phyloP scores from a whole-genome alignment of 2,329 filamentous ascomycete genomes.

The Monosporascus sp. region DNA sequence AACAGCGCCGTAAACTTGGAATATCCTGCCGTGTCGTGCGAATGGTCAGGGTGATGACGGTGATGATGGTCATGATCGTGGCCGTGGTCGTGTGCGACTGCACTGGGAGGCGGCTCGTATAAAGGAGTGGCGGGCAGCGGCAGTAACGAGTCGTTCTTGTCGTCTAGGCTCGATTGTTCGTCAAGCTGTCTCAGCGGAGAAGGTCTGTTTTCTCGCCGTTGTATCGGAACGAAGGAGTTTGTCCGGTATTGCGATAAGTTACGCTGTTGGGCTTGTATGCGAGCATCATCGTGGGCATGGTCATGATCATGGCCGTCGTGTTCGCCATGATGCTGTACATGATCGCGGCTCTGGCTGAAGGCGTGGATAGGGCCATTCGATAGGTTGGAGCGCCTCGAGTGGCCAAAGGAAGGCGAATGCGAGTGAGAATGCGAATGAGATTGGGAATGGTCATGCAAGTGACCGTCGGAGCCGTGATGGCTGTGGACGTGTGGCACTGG shows the following conservation, averaged over 20 bases:
- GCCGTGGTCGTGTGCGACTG: slow-evolving; percentile 19
- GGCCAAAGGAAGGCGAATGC: slow-evolving; percentile 35
- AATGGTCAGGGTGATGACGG: not conserved
- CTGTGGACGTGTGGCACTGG: slow-evolving; percentile 34
- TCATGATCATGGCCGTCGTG: slow-evolving; percentile 28
- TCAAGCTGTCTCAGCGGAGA: slow-evolving; percentile 25
- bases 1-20: slow-evolving; percentile 69
- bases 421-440: slow-evolving; percentile 30
- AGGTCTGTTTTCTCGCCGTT: slow-evolving; percentile 27
- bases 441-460: slow-evolving; percentile 20
- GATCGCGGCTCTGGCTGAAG: slow-evolving; percentile 22
- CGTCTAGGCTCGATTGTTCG: slow-evolving; percentile 15
- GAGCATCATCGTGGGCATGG: slow-evolving; percentile 21
- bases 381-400: slow-evolving; percentile 28
- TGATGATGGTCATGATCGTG: slow-evolving; percentile 17
- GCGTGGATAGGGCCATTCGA: slow-evolving; percentile 20
- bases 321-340: slow-evolving; percentile 28
- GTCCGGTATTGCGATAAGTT: slow-evolving; percentile 26
- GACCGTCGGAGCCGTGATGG: slow-evolving; percentile 29
- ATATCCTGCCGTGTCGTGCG: slow-evolving; percentile 36
- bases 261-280: slow-evolving; percentile 15
- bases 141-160: slow-evolving; percentile 5
- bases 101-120: slow-evolving; percentile 7
- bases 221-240: slow-evolving; percentile 28
- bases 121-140: slow-evolving; percentile 10